Percentiles rank a stretch among this genome's conserved stretches.
phyloP scores from a whole-genome alignment of 495 filamentous ascomycete species.

The Collariella sp. region DNA sequence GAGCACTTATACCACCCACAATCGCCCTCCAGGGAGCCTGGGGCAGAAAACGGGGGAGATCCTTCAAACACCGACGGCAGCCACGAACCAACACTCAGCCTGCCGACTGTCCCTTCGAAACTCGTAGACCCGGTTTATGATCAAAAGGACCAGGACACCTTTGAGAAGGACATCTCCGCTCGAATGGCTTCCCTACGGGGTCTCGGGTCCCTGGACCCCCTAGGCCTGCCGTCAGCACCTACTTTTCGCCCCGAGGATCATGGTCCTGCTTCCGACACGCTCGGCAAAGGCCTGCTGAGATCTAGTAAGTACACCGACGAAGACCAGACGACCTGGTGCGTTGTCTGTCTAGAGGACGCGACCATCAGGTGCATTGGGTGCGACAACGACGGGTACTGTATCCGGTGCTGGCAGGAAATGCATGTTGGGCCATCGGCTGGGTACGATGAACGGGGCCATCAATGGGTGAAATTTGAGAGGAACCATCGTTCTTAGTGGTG shows the following conservation, averaged over 20 bases:
- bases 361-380: slow-evolving; percentile 54
- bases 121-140: slow-evolving; percentile 19
- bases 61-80: background rate
- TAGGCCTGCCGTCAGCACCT: slow-evolving; percentile 47
- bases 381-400: slow-evolving; percentile 58
- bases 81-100: slow-evolving; percentile 14
- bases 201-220: slow-evolving; percentile 24
- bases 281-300: background rate
- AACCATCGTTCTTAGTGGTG: background rate
- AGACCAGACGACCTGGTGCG: slow-evolving; percentile 60
- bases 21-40: background rate
- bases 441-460: slow-evolving; percentile 47
- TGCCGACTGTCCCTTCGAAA: slow-evolving; percentile 32
- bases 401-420: slow-evolving; percentile 59
- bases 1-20: background rate
- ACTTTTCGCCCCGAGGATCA: slow-evolving; percentile 40
- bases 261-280: background rate
- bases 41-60: background rate
- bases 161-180: slow-evolving; percentile 31
- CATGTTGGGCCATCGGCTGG: slow-evolving; percentile 51
- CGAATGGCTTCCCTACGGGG: slow-evolving; percentile 36
- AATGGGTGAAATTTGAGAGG: slow-evolving; percentile 33
- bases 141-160: slow-evolving; percentile 12
- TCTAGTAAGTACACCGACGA: slow-evolving; percentile 45
- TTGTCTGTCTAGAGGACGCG: slow-evolving; percentile 61